Evolutionary conservation across 345 rosid genomes (phyloP).

Genomic region (Gossypium longicalyx): DNA sequence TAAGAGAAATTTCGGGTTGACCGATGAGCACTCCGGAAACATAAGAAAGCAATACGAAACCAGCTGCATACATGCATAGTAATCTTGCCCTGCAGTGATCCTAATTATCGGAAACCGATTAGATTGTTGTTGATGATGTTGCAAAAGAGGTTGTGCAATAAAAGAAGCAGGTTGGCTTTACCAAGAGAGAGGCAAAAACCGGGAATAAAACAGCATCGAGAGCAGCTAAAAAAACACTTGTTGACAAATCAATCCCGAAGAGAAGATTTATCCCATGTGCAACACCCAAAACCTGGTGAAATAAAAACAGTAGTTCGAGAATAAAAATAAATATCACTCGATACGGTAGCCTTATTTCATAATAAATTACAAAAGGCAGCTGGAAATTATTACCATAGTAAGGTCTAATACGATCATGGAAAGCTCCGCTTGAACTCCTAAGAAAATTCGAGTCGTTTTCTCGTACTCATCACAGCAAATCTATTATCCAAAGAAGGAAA

Average conservation of each 20-base stretch:
- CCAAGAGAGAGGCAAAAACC: slow-evolving; percentile 67
- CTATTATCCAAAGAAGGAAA: slow-evolving; percentile 32
- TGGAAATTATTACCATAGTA: slow-evolving; percentile 50
- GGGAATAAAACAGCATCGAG: slow-evolving; percentile 83
- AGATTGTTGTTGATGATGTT: slow-evolving; percentile 10
- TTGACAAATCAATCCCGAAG: slow-evolving; percentile 73
- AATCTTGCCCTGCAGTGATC: slow-evolving; percentile 56
- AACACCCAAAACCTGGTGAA: slow-evolving; percentile 76
- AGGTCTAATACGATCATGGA: slow-evolving; percentile 76
- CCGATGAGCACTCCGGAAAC: slow-evolving; percentile 64
- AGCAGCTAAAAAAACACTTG: slow-evolving; percentile 80
- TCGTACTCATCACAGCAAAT: slow-evolving; percentile 87
- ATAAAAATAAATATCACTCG: background rate
- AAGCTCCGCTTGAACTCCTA: slow-evolving; percentile 81
- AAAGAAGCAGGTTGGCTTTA: slow-evolving; percentile 25
- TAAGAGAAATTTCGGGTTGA: slow-evolving; percentile 72
- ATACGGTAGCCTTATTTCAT: background rate
- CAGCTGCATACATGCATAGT: slow-evolving; percentile 49
- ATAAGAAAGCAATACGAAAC: slow-evolving; percentile 54
- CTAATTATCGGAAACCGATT: slow-evolving; percentile 36
- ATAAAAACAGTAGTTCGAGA: slow-evolving; percentile 21
- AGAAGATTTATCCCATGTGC: slow-evolving; percentile 91
- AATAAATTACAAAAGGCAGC: slow-evolving; percentile 7
- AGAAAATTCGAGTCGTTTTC: slow-evolving; percentile 60
- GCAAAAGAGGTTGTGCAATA: background rate